phyloP scores from a whole-genome alignment of 78 protist genomes.

The Planoprotostelium fungivorum region DNA sequence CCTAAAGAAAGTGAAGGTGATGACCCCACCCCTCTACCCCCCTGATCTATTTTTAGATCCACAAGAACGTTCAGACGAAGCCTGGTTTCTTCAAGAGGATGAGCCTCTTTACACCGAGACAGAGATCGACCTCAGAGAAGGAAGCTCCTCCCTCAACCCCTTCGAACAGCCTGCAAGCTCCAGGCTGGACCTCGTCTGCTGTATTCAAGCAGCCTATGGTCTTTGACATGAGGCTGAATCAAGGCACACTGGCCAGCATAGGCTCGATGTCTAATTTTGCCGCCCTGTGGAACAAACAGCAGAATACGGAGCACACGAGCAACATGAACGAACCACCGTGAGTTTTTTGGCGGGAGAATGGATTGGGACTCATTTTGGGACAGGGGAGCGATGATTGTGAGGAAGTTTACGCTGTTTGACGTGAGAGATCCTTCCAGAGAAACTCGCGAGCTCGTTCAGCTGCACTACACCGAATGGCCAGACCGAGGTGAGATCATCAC shows the following conservation, averaged over 20 bases:
- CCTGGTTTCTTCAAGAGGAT: not conserved
- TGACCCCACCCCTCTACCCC: not conserved
- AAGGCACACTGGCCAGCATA: not conserved
- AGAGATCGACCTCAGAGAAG: not conserved
- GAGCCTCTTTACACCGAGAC: not conserved
- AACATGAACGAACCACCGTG: not conserved
- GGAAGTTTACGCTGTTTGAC: not conserved
- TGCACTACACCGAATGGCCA: conserved; percentile 59
- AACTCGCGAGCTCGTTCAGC: conserved; percentile 39
- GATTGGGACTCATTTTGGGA: not conserved
- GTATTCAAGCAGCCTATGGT: not conserved
- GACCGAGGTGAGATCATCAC: too few species aligned
- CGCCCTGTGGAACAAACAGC: not conserved
- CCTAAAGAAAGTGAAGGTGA: not conserved
- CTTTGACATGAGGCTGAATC: not conserved
- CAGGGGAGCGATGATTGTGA: not conserved
- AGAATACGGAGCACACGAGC: not conserved
- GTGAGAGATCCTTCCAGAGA: not conserved
- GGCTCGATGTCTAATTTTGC: not conserved
- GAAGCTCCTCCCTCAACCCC: too few species aligned
- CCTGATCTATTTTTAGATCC: not conserved
- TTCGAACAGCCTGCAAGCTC: not conserved
- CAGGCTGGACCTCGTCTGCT: not conserved
- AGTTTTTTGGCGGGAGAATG: not conserved
- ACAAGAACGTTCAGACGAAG: not conserved